phyloP scores from a whole-genome alignment of 2,329 filamentous ascomycete genomes.

The Colletotrichum limetticola region DNA sequence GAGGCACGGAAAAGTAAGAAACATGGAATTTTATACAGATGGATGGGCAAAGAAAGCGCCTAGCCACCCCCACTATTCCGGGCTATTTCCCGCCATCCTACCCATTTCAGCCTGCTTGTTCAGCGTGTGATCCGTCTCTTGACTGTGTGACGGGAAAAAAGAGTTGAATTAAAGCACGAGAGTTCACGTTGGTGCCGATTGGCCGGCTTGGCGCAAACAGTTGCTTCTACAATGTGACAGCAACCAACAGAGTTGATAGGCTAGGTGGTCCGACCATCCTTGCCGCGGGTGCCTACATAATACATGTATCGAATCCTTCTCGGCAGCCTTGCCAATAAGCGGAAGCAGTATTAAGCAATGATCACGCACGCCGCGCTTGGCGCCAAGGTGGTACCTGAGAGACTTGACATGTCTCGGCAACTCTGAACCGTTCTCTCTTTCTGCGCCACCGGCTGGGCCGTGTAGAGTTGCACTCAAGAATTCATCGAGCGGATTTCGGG shows the following conservation, averaged over 20 bases:
- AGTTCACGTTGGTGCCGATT: neutral
- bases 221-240: neutral
- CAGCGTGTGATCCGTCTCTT: neutral
- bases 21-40: neutral
- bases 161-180: neutral
- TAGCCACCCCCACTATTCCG: neutral
- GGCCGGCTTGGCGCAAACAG: neutral
- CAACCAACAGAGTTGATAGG: neutral
- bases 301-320: neutral
- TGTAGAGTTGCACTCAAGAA: neutral
- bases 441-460: neutral
- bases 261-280: neutral
- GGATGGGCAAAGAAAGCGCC: neutral
- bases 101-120: neutral
- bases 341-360: constrained; percentile 16
- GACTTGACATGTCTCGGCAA: neutral
- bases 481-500: neutral
- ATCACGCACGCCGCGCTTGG: neutral
- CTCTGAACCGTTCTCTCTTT: neutral
- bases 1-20: neutral
- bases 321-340: constrained; percentile 23
- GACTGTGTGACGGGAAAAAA: neutral
- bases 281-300: neutral
- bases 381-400: neutral
- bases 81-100: neutral